phyloP scores from a whole-genome alignment of 495 filamentous ascomycete species.

The Mytilinidion resinicola region DNA sequence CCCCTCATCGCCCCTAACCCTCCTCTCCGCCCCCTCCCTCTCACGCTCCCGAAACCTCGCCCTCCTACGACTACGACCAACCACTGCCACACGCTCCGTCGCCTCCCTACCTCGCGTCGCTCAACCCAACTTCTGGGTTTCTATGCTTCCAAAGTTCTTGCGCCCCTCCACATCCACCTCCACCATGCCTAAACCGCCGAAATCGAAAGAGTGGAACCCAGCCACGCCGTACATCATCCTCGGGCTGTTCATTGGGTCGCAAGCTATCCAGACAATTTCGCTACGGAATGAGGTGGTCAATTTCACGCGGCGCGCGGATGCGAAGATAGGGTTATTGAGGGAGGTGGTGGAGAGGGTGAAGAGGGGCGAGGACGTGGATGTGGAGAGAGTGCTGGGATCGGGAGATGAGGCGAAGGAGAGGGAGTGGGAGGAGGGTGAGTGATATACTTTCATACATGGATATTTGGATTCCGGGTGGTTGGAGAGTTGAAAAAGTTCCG shows the following conservation, averaged over 20 bases:
- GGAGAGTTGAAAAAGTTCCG: constrained; percentile 4
- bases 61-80: constrained; percentile 4
- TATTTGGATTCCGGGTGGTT: constrained; percentile 1
- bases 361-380: constrained; percentile 83
- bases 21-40: constrained; percentile 5
- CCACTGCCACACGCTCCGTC: not conserved
- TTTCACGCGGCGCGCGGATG: constrained; percentile 68
- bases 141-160: constrained; percentile 52
- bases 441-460: constrained; percentile 19
- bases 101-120: constrained; percentile 50
- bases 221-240: constrained; percentile 89
- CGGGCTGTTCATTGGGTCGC: constrained; percentile 84
- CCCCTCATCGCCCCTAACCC: constrained; percentile 6
- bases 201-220: constrained; percentile 73
- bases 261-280: constrained; percentile 84
- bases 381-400: constrained; percentile 74
- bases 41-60: constrained; percentile 14
- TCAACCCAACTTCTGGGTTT: constrained; percentile 63
- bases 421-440: constrained; percentile 81
- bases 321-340: constrained; percentile 66
- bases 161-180: constrained; percentile 29
- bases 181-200: constrained; percentile 25
- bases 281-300: constrained; percentile 66
- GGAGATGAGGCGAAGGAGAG: constrained; percentile 68
- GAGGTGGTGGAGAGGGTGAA: constrained; percentile 81